Evolutionary conservation across 345 rosid species (phyloP).

Genomic region (Hibiscus syriacus): DNA sequence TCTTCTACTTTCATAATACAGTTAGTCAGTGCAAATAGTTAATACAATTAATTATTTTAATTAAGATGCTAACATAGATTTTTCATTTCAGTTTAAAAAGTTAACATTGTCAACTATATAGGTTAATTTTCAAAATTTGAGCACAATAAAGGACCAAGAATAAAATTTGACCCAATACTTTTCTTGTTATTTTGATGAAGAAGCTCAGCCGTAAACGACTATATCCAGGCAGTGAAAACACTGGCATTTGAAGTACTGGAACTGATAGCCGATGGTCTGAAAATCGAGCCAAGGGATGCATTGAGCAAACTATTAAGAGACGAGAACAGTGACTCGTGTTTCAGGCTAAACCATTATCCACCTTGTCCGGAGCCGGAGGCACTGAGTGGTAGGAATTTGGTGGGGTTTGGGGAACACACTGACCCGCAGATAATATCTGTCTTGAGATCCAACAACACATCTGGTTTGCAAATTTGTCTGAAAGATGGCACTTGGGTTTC

Average conservation of each 20-base stretch:
- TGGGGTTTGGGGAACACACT: constrained; percentile 88
- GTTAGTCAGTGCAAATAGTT: not conserved
- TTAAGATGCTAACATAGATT: too few relatives aligned
- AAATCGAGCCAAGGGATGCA: constrained; percentile 40
- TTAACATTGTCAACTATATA: too few relatives aligned
- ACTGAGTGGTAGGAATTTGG: constrained; percentile 20
- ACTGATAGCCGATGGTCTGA: constrained; percentile 61
- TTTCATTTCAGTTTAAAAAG: too few relatives aligned
- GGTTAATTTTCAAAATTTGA: too few relatives aligned
- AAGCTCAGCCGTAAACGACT: constrained; percentile 54
- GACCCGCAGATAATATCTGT: constrained; percentile 59
- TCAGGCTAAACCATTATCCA: constrained; percentile 86
- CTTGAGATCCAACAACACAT: not conserved
- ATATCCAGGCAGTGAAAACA: constrained; percentile 46
- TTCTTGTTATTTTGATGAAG: not conserved
- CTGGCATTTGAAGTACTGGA: constrained; percentile 65
- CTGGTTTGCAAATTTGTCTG: not conserved
- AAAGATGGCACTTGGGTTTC: constrained; percentile 33
- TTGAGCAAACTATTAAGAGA: constrained; percentile 57
- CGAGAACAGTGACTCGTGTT: constrained; percentile 64
- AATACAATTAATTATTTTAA: too few relatives aligned
- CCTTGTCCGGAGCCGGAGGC: constrained; percentile 28
- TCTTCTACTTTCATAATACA: not conserved
- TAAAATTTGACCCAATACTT: not conserved
- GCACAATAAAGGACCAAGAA: not conserved